Evolutionary conservation across 371 early-diverging fungal genomes (phyloP), one percentile per base, ranked within the genome.

Genomic region (Lichtheimia ramosa): DNA sequence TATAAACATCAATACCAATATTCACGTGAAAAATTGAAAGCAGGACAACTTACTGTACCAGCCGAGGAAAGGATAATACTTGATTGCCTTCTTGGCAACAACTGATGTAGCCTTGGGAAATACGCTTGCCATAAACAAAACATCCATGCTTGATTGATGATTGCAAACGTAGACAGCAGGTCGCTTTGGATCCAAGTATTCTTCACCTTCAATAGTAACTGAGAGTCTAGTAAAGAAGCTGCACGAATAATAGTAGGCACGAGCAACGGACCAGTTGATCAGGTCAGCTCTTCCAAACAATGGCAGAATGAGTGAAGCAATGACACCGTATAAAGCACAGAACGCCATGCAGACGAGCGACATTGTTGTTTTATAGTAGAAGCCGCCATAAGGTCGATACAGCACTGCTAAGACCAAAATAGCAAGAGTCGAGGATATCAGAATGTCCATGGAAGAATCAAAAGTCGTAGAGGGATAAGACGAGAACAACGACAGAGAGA

Each of bases 111-210:
- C 75, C 57, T 82, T 81, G 7, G 93, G 94, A 56, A 91, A 87
- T 8, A 92, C 83, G 20, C 71, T 73, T 13, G 87, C 90, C 64
- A 95, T 77, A 51, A 87, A 64, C 59, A 92, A 66, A 53, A 95
- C 66, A 69, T 97, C 97, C 65, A 94, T 63, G 49, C 86, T 85
- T 28, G 89, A 83, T 71, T 97, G 97, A 77, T 97, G 97, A 68
- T 97, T 97, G 73, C 85, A 84, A 24, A 90, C 83, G 52, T 85
- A 82, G 34, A 96, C 86, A 25, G 81, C 89, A 27, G 89, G 91
- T 5, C 74, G 68, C 0, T 73, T 69, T 0, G 56, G n/a, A 0
- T 77, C 57, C 40, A 92, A 56, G 53, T 86, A 61, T 55, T 89
- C 88, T 50, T 77, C 62, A 24, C 88, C 90, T 43, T 85, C 86